phyloP scores from a whole-genome alignment of 139 green algal species.

The Edaphochlamys debaryana region DNA sequence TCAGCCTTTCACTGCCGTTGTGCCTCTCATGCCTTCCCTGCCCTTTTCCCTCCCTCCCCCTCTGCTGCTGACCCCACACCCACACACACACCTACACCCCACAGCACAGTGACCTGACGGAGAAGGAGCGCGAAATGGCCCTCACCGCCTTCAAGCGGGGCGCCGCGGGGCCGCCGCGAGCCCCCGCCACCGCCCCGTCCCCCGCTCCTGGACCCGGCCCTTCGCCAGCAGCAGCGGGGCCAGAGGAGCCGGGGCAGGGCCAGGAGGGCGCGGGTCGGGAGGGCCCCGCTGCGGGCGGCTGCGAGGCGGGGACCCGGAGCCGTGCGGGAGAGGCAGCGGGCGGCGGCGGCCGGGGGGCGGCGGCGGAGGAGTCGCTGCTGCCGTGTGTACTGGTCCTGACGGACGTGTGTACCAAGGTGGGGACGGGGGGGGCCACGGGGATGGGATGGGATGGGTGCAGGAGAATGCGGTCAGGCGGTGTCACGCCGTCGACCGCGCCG shows the following conservation, averaged over 20 bases:
- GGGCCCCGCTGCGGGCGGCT: too few species aligned
- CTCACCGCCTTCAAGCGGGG: conserved; percentile 13
- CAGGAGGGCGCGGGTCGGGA: neutral
- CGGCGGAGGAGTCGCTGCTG: neutral
- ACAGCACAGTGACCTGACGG: conserved; percentile 52
- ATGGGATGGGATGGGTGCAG: too few species aligned
- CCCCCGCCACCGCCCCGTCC: too few species aligned
- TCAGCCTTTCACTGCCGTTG: neutral
- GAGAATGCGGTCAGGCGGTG: too few species aligned
- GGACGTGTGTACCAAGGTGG: conserved; percentile 46
- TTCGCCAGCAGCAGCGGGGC: neutral
- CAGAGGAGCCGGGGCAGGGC: neutral
- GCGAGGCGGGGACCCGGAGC: too few species aligned
- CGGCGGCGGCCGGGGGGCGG: too few species aligned
- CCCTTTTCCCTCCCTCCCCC: too few species aligned
- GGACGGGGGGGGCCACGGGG: neutral
- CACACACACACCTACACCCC: too few species aligned
- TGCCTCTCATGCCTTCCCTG: neutral
- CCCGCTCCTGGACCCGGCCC: too few species aligned
- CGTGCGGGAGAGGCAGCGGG: too few species aligned
- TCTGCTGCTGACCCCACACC: too few species aligned
- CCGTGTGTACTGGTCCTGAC: conserved; percentile 41
- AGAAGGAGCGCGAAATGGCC: conserved; percentile 45
- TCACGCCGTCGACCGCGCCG: too few species aligned
- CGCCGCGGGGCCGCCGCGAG: neutral